Percentiles rank a stretch among this genome's conserved stretches.
Conservation (phyloP, 2,329 filamentous ascomycete genomes). For the Hypoxylon sp. region DNA sequence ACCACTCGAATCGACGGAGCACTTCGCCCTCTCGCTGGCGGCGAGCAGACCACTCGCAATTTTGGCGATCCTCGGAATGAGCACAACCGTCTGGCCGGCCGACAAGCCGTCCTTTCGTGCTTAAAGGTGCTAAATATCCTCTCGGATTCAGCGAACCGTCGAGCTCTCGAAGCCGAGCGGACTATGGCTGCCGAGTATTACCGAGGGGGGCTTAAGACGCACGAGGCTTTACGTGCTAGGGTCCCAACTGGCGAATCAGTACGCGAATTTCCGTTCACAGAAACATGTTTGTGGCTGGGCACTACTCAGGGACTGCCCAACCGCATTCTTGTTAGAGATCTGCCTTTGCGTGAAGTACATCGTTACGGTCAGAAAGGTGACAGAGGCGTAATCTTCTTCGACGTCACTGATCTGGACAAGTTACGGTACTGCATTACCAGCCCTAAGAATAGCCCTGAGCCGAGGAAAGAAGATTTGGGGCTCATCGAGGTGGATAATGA, state of each 20-base stretch:
- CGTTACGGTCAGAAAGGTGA: background rate
- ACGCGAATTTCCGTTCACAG: background rate
- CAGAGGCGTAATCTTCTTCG: background rate
- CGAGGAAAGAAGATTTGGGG: background rate
- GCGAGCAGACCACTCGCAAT: background rate
- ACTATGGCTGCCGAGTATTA: background rate
- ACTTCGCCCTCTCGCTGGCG: constrained; percentile 4
- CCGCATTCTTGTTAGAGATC: background rate
- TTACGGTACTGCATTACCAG: background rate
- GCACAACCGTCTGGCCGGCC: too few species aligned
- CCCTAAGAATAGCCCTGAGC: background rate
- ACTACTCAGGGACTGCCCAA: background rate
- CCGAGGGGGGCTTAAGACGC: too few species aligned
- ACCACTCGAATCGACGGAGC: background rate
- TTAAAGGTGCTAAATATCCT: background rate
- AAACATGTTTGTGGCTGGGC: background rate
- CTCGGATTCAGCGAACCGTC: background rate
- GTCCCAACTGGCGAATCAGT: background rate
- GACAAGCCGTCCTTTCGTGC: background rate
- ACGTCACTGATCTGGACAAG: constrained; percentile 3
- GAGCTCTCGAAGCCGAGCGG: background rate
- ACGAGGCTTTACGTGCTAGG: background rate
- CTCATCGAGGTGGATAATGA: background rate
- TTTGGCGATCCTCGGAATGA: background rate
- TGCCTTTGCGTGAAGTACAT: background rate